phyloP scores from a whole-genome alignment of 208 protist species.

The Acanthamoeba rhysodes region DNA sequence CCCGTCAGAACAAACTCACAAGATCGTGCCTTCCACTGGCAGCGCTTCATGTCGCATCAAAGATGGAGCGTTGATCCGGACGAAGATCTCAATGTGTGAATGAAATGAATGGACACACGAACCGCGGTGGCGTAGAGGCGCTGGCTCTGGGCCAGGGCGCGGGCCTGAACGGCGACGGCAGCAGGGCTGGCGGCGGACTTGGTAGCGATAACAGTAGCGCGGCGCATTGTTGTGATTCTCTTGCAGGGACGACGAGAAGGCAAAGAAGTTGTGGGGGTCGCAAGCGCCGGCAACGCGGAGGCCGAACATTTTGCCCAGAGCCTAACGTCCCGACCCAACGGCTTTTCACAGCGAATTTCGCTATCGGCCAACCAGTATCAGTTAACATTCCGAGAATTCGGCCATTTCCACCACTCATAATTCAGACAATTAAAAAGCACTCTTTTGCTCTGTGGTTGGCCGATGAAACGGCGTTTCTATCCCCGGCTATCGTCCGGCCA shows the following conservation, averaged over 20 bases:
- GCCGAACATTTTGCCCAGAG: background rate
- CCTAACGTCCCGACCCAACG: background rate
- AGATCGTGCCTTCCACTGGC: no score
- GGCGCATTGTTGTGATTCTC: background rate
- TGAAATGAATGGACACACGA: background rate
- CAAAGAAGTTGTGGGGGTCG: no score
- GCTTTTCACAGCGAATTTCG: background rate
- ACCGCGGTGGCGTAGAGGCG: slow-evolving; percentile 49
- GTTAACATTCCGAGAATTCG: background rate
- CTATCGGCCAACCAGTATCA: background rate
- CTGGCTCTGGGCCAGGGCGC: slow-evolving; percentile 7
- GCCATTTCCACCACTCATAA: background rate
- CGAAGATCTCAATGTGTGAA: background rate
- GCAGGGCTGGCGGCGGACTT: slow-evolving; percentile 26
- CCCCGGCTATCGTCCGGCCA: background rate
- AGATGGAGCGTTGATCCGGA: background rate
- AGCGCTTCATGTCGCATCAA: no score
- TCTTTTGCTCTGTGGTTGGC: background rate
- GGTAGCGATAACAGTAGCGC: slow-evolving; percentile 26
- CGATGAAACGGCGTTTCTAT: background rate
- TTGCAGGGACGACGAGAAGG: background rate
- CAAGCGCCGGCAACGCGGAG: background rate
- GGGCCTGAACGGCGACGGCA: background rate
- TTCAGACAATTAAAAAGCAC: background rate
- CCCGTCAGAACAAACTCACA: background rate